Evolutionary conservation across 768 basidiomycete species (phyloP), one percentile per base, ranked within the genome.

Genomic region (Macrolepiota fuliginosa): DNA sequence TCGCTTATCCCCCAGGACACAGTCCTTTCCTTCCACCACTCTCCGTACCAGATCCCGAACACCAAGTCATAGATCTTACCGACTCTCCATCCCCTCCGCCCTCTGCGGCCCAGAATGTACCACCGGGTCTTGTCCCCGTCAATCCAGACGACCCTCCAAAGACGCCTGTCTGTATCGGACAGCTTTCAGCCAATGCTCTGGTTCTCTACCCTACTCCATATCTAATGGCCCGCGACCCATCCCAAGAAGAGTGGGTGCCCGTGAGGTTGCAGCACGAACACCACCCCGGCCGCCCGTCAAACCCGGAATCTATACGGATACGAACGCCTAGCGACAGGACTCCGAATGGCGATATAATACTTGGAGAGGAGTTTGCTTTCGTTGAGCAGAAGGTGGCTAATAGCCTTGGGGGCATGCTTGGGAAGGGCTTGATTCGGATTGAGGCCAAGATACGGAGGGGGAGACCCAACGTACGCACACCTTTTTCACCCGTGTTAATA

Each of bases 111-210:
- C 70, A 22, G 66, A 68, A 29, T 72, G 71, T 50, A 64, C 69
- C 61, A 62, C 62, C 60, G 61, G 67, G 65, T 56, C 69, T 67
- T 4, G 51, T 71, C 32, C 64, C 70, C 11, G 74, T 86, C 1
- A 83, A 86, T 2, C 76, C 78, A 9, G 88, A 91, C 49, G 73
- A 91, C 17, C 81, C 89, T 5, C 90, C 89, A 13, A 91, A 88
- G 76, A 91, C 90, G 0, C 90, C 92, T 15, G 86, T 96, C 56
- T 96, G 94, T 72, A 94, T 96, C 52, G 94, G 94, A 1, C 89
- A 91, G 62, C 79, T 96, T 37, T 79, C 81, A n/a, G 88, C 88
- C 19, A 92, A 90, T 17, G 93, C 92, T 13, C 83, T 96, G 27
- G 86, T 96, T 36, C 79, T 94, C n/a, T 92, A 93, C 72, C 92